These are phyloP conservation scores for Ogataea paradorogensis DNA, from an alignment of 805 yeast genomes.

Conservation along the genomic window DNA sequence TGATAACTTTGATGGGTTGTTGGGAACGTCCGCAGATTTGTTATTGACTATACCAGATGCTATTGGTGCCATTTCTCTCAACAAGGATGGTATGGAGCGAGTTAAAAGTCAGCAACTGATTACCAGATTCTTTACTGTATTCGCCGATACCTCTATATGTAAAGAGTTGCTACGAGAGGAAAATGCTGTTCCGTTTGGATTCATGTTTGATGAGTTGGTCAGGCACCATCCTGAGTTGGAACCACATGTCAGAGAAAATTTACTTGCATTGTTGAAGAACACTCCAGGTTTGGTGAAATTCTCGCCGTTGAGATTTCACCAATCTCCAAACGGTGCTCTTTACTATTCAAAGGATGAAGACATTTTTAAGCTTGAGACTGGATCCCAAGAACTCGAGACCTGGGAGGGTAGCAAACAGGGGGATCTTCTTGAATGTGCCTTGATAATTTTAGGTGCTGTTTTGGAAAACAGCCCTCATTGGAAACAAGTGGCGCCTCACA, in stretches of 20 bases:
- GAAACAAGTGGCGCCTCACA: slow-evolving; percentile 37
- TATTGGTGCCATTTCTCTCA: slow-evolving; percentile 80
- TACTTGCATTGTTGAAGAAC: slow-evolving; percentile 42
- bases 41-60: slow-evolving; percentile 65
- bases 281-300: slow-evolving; percentile 41
- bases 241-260: slow-evolving; percentile 50
- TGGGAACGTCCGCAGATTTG: slow-evolving; percentile 57
- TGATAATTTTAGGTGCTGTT: slow-evolving; percentile 49
- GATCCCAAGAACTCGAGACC: slow-evolving; percentile 36
- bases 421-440: slow-evolving; percentile 47
- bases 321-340: slow-evolving; percentile 37
- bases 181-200: slow-evolving; percentile 55
- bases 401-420: slow-evolving; percentile 55
- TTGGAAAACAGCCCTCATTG: slow-evolving; percentile 51
- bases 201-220: slow-evolving; percentile 72
- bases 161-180: slow-evolving; percentile 54
- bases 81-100: slow-evolving; percentile 62
- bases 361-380: slow-evolving; percentile 41
- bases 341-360: slow-evolving; percentile 42
- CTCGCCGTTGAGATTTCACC: slow-evolving; percentile 43
- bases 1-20: slow-evolving; percentile 50
- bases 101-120: slow-evolving; percentile 44
- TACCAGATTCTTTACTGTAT: slow-evolving; percentile 45
- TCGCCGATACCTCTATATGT: slow-evolving; percentile 48
- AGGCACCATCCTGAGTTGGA: slow-evolving; percentile 79